phyloP scores from a whole-genome alignment of 1,284 basidiomycete genomes.

The Puccinia horiana region DNA sequence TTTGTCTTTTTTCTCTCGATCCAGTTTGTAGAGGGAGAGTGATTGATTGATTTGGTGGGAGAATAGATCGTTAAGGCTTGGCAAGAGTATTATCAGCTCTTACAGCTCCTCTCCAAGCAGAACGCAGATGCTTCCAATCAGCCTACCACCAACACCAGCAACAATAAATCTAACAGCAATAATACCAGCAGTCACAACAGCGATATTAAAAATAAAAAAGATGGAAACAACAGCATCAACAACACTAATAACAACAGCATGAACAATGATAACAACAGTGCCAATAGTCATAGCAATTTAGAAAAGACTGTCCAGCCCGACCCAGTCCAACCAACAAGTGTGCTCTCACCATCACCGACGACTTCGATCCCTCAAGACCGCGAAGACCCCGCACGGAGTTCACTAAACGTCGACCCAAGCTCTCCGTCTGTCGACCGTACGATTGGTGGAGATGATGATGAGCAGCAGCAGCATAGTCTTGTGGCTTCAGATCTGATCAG shows the following conservation, averaged over 20 bases:
- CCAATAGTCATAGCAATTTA: neutral
- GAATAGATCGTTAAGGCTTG: slow-evolving; percentile 43
- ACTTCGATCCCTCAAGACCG: neutral
- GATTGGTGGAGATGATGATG: neutral
- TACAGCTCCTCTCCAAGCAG: slow-evolving; percentile 36
- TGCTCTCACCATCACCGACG: neutral
- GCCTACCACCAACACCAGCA: neutral
- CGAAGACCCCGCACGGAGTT: neutral
- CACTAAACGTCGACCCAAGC: neutral
- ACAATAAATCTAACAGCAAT: neutral
- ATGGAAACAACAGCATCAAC: no score
- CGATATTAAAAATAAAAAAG: no score
- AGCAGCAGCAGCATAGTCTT: neutral
- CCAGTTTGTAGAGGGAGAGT: slow-evolving; percentile 59
- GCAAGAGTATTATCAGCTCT: slow-evolving; percentile 48
- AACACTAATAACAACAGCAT: neutral
- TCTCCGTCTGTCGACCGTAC: neutral
- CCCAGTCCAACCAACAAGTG: neutral
- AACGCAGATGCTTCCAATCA: slow-evolving; percentile 30
- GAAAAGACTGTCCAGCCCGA: neutral
- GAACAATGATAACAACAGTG: neutral
- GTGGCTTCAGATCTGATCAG: neutral
- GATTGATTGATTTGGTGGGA: neutral
- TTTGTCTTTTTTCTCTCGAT: neutral
- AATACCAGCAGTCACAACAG: no score